Base-by-base conservation (phyloP, 202 grass and related monocot genomes). In the Setaria viridis region DNA sequence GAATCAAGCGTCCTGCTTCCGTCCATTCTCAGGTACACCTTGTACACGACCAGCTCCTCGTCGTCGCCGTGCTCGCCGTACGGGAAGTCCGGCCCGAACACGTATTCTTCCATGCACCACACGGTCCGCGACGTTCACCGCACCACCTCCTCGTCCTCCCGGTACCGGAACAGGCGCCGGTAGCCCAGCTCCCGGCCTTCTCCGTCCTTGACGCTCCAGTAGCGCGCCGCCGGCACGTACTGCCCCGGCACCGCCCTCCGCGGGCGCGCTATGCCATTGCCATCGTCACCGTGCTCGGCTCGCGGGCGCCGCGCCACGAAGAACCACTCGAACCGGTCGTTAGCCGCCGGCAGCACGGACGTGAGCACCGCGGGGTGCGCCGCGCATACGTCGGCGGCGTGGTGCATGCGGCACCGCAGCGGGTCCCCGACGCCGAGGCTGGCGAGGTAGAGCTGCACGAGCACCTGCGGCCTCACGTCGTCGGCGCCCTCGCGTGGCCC, bases 31-130 rank as follows among this genome's bases (percentile, higher is more conserved):
- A 17, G 45, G 67, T 76, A 70, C 69, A 90, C 21, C 76, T 87
- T 87, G 54, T 46, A 84, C 49, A 84, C 80, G 12, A 76, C 4
- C 68, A 80, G 32, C 70, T 57, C 80, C 5, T 75, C 25, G 13
- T 63, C 45, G 9, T 7, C 11, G 29, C 20, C 2, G 35, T 1
- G 57, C 25, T 49, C 29, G 4, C 19, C 9, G 29, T 56, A 80
- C 51, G 69, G 70, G 76, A 90, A 84, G 19, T 56, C 43, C 62
- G 7, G 25, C 13, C 85, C 43, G 80, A 91, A 80, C 6, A 25
- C 62, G 54, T 70, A 87, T 2, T 91, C 75, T 70, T 84, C 85
- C 89, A 87, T 84, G 80, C 69, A 76, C 80, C 85, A 91, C 80
- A 37, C 75, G 33, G 85, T 80, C 67, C 11, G 51, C 21, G 80